Conservation (phyloP, 257 asterid species). For the Scutellaria barbata region DNA sequence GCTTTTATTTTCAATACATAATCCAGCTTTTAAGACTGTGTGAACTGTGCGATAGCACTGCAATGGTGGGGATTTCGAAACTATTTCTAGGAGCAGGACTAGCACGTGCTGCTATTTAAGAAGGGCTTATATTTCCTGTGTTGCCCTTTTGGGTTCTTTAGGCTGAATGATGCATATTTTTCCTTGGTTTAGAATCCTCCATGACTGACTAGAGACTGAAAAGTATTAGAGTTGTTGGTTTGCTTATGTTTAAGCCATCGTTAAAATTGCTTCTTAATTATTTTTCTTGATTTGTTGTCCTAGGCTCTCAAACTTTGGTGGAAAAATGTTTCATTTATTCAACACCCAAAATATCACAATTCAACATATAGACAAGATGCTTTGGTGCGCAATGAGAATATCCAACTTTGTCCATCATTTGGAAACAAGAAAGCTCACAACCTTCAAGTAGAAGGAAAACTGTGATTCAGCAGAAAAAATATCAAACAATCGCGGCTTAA, state of each 20-base stretch:
- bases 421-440: constrained; percentile 30
- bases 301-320: constrained; percentile 93
- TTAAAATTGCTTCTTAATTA: constrained; percentile 12
- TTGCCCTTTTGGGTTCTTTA: neutral
- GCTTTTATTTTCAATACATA: neutral
- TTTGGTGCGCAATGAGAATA: constrained; percentile 48
- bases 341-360: constrained; percentile 68
- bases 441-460: constrained; percentile 36
- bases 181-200: neutral
- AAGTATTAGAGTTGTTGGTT: no score
- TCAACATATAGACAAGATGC: constrained; percentile 69
- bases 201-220: neutral
- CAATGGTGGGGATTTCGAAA: neutral
- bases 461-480: constrained; percentile 30
- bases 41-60: constrained; percentile 4
- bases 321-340: constrained; percentile 71
- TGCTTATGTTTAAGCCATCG: constrained; percentile 2
- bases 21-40: neutral
- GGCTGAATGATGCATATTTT: neutral
- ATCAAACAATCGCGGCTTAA: constrained; percentile 47
- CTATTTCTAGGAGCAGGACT: neutral
- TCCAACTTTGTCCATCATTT: constrained; percentile 45
- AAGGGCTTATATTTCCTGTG: neutral
- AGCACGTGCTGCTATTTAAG: neutral
- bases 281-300: constrained; percentile 12